phyloP scores from a whole-genome alignment of 2,329 filamentous ascomycete species.

The Dichotomopilus funicola region DNA sequence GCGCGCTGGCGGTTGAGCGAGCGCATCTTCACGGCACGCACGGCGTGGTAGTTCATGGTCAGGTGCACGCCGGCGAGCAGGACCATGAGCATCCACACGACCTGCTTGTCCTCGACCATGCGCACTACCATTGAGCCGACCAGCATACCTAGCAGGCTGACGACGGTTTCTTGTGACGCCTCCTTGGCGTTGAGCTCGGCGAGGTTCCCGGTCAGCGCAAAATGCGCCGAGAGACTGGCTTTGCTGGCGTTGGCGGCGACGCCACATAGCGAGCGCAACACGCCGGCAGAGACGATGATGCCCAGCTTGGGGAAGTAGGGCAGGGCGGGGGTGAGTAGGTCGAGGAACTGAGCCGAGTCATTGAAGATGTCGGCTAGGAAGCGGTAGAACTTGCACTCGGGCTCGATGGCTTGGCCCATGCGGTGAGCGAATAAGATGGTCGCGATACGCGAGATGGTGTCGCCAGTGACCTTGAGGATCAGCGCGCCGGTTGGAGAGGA shows the following conservation, averaged over 20 bases:
- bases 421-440: constrained; percentile 83
- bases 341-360: constrained; percentile 78
- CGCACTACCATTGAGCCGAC: constrained; percentile 76
- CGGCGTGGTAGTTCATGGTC: constrained; percentile 78
- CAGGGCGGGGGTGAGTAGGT: constrained; percentile 71
- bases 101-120: constrained; percentile 59
- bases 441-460: constrained; percentile 71
- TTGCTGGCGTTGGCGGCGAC: constrained; percentile 88
- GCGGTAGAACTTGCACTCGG: constrained; percentile 85
- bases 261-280: constrained; percentile 64
- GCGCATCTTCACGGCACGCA: constrained; percentile 74
- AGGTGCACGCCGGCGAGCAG: constrained; percentile 70
- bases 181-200: constrained; percentile 94
- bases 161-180: constrained; percentile 89
- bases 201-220: constrained; percentile 78
- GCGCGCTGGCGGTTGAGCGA: constrained; percentile 82
- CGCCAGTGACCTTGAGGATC: constrained; percentile 75
- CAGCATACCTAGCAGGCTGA: constrained; percentile 82
- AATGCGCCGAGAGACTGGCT: constrained; percentile 85
- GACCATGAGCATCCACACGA: constrained; percentile 69
- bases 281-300: constrained; percentile 44
- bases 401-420: constrained; percentile 75
- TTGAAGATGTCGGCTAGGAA: constrained; percentile 86
- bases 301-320: constrained; percentile 46
- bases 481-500: constrained; percentile 76